Conservation (phyloP, 257 asterid species). For the Penstemon newberryi region DNA sequence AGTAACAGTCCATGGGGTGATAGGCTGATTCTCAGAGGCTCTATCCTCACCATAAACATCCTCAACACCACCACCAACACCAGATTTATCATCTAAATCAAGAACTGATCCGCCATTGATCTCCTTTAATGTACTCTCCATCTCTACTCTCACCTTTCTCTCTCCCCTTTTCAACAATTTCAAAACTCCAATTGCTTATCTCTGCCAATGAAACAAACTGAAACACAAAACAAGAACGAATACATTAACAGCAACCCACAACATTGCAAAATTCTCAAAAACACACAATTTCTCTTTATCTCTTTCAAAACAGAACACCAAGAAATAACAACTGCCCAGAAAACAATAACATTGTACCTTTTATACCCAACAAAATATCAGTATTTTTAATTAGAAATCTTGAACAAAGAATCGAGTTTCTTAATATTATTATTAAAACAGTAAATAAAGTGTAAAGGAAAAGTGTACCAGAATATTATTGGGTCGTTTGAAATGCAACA, state of each 20-base stretch:
- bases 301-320: background rate
- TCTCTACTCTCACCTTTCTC: slow-evolving; percentile 28
- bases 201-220: slow-evolving; percentile 54
- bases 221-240: slow-evolving; percentile 23
- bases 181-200: slow-evolving; percentile 40
- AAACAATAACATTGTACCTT: slow-evolving; percentile 26
- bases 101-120: slow-evolving; percentile 66
- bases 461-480: slow-evolving; percentile 2
- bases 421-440: background rate
- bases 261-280: slow-evolving; percentile 8
- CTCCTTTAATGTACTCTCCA: slow-evolving; percentile 67
- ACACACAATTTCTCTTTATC: background rate
- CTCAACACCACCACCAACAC: slow-evolving; percentile 79
- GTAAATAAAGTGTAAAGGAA: background rate
- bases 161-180: slow-evolving; percentile 30
- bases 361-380: slow-evolving; percentile 29
- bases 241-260: slow-evolving; percentile 27
- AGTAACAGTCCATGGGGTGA: slow-evolving; percentile 85
- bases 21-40: slow-evolving; percentile 76
- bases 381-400: slow-evolving; percentile 6
- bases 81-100: slow-evolving; percentile 55
- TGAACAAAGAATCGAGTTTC: slow-evolving; percentile 2
- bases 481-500: slow-evolving; percentile 39
- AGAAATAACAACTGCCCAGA: background rate
- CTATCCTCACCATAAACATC: slow-evolving; percentile 89